Percentiles rank a stretch among this genome's conserved stretches.
phyloP scores from a whole-genome alignment of 2,329 filamentous ascomycete genomes.

The Torrubiella hemipterigena region DNA sequence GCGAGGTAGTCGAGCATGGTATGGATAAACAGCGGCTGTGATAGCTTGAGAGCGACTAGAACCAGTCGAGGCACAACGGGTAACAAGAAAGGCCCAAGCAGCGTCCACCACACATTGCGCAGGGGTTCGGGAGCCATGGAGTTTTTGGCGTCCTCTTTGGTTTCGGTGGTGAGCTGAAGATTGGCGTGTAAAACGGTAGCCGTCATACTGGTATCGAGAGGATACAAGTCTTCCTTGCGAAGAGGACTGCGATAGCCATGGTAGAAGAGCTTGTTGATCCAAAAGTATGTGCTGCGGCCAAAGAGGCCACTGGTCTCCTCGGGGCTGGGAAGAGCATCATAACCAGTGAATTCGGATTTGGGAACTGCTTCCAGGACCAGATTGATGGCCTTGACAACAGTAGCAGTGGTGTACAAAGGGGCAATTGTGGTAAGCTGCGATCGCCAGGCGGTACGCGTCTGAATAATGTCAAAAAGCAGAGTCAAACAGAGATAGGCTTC shows the following conservation, averaged over 20 bases:
- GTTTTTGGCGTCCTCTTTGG: slow-evolving; percentile 1
- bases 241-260: slow-evolving; percentile 22
- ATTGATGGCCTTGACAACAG: slow-evolving; percentile 20
- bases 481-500: slow-evolving; percentile 27
- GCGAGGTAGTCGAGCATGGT: slow-evolving; percentile 21
- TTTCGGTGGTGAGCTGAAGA: background rate
- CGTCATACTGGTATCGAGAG: slow-evolving; percentile 17
- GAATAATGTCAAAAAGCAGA: slow-evolving; percentile 29
- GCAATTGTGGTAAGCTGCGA: slow-evolving; percentile 12
- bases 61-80: slow-evolving; percentile 24
- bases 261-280: slow-evolving; percentile 22
- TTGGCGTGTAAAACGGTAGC: slow-evolving; percentile 14
- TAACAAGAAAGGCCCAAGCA: slow-evolving; percentile 19
- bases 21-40: slow-evolving; percentile 31
- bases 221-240: slow-evolving; percentile 20
- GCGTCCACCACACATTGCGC: slow-evolving; percentile 15
- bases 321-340: slow-evolving; percentile 24
- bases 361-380: slow-evolving; percentile 28
- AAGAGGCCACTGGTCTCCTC: slow-evolving; percentile 22
- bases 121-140: background rate
- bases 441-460: slow-evolving; percentile 30
- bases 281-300: slow-evolving; percentile 19
- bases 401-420: slow-evolving; percentile 21
- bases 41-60: slow-evolving; percentile 26
- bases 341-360: slow-evolving; percentile 20